phyloP scores from a whole-genome alignment of 352 stramenopile species.

The Phytophthora nicotianae region DNA sequence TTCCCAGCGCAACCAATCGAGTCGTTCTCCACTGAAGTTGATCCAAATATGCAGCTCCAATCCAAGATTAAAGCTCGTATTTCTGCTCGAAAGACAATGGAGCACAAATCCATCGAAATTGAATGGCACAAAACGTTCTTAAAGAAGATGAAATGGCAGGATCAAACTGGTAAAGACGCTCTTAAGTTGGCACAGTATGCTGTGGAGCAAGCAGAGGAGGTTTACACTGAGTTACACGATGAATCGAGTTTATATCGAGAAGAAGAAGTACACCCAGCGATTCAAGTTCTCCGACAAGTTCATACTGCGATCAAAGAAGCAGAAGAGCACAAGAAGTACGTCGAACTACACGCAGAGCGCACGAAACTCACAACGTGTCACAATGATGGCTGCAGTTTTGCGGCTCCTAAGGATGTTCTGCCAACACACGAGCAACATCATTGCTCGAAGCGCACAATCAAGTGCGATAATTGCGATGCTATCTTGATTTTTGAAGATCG shows the following conservation, averaged over 20 bases:
- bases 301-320: slow-evolving; percentile 44
- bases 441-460: slow-evolving; percentile 53
- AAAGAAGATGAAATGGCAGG: slow-evolving; percentile 37
- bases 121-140: slow-evolving; percentile 68
- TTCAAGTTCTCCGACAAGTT: slow-evolving; percentile 46
- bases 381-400: slow-evolving; percentile 52
- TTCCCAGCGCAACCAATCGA: slow-evolving; percentile 34
- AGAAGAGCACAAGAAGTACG: slow-evolving; percentile 55
- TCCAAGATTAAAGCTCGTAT: slow-evolving; percentile 3
- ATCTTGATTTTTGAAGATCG: slow-evolving; percentile 47
- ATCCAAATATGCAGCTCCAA: not conserved
- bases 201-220: slow-evolving; percentile 23
- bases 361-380: slow-evolving; percentile 49
- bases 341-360: slow-evolving; percentile 49
- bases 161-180: slow-evolving; percentile 41
- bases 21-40: slow-evolving; percentile 27
- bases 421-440: slow-evolving; percentile 62
- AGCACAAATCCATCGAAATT: slow-evolving; percentile 26
- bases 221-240: slow-evolving; percentile 22
- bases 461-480: slow-evolving; percentile 55
- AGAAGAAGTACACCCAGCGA: slow-evolving; percentile 5
- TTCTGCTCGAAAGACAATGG: not conserved
- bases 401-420: slow-evolving; percentile 58
- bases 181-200: slow-evolving; percentile 36
- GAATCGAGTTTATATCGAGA: slow-evolving; percentile 32